Conservation (phyloP, 2,329 filamentous ascomycete species). For the Cucurbitaria berberidis region DNA sequence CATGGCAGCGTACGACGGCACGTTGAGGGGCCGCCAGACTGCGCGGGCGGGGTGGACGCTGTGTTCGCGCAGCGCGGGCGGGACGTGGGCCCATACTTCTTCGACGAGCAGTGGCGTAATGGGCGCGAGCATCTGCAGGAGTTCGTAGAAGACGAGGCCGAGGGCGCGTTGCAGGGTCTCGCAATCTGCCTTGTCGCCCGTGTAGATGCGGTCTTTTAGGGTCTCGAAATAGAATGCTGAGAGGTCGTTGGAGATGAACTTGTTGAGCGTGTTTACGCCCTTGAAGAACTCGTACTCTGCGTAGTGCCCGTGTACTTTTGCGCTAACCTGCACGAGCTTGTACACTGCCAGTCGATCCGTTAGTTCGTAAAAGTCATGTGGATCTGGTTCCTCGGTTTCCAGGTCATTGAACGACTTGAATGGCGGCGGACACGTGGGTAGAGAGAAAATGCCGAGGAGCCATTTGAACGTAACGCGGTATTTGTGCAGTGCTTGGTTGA, state of each 20-base stretch:
- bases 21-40: conserved; percentile 29
- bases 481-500: conserved; percentile 80
- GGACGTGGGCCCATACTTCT: conserved; percentile 83
- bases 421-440: conserved; percentile 48
- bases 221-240: conserved; percentile 95
- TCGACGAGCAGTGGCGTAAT: conserved; percentile 84
- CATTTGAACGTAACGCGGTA: conserved; percentile 91
- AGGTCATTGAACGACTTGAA: conserved; percentile 34
- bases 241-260: conserved; percentile 81
- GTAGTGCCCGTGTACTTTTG: conserved; percentile 69
- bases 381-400: conserved; percentile 11
- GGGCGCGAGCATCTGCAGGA: conserved; percentile 80
- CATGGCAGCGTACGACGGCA: not conserved
- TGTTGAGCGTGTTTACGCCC: conserved; percentile 74
- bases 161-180: conserved; percentile 63
- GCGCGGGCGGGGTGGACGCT: conserved; percentile 36
- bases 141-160: conserved; percentile 69
- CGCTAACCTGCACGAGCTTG: conserved; percentile 71
- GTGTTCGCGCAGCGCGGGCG: conserved; percentile 62
- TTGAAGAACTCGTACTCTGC: conserved; percentile 81
- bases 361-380: conserved; percentile 20
- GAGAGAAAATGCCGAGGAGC: conserved; percentile 71
- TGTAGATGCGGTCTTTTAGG: conserved; percentile 90
- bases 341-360: conserved; percentile 71
- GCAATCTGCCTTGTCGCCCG: conserved; percentile 71